Evolutionary conservation across 2,329 filamentous ascomycete genomes (phyloP).

Genomic region (Westerdykella aurantiaca): DNA sequence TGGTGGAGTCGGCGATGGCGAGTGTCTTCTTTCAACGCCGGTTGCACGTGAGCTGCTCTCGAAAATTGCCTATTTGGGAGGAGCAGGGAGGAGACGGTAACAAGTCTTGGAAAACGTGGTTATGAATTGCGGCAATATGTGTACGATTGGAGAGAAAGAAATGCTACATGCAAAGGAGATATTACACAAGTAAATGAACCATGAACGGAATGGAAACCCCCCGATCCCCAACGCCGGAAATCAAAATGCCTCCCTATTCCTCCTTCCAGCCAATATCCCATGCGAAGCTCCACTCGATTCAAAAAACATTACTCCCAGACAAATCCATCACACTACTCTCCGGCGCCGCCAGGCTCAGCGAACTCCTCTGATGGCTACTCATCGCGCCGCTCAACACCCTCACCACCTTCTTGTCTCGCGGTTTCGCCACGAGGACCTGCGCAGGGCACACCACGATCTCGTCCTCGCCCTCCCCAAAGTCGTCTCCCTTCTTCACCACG

Average conservation of each 20-base stretch:
- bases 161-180: too few relatives aligned
- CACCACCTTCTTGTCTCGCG: constrained; percentile 45
- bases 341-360: constrained; percentile 22
- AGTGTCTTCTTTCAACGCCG: too few relatives aligned
- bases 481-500: constrained; percentile 92
- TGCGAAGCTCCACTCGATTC: constrained; percentile 6
- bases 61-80: too few relatives aligned
- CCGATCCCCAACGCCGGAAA: constrained; percentile 6
- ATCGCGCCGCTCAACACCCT: constrained; percentile 47
- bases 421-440: constrained; percentile 72
- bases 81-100: too few relatives aligned
- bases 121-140: too few relatives aligned
- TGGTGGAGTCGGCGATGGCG: not conserved
- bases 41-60: too few relatives aligned
- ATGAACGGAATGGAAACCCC: constrained; percentile 3
- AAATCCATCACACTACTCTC: constrained; percentile 35
- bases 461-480: constrained; percentile 78
- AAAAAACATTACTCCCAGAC: constrained; percentile 25
- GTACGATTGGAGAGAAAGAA: too few relatives aligned
- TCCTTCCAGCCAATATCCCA: not conserved
- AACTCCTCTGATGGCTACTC: constrained; percentile 32
- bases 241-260: not conserved
- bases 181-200: not conserved
- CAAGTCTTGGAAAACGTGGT: too few relatives aligned
- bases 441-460: constrained; percentile 94